Percentiles rank a stretch among this genome's conserved stretches.
phyloP scores from a whole-genome alignment of 257 asterid species.

The Agastache rugosa region DNA sequence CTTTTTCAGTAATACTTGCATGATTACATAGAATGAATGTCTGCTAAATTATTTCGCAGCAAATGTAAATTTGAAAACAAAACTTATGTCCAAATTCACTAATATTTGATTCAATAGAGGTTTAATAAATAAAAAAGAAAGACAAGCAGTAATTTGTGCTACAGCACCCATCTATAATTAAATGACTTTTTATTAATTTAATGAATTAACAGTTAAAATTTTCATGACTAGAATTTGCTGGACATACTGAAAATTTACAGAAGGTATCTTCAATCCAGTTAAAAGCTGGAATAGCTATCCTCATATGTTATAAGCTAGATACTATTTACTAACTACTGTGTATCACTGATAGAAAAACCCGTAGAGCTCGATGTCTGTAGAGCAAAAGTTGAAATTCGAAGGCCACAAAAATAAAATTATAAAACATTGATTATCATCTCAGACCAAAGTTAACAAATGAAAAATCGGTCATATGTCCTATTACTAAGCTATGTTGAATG shows the following conservation, averaged over 20 bases:
- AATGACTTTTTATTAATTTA: background rate
- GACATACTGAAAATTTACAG: background rate
- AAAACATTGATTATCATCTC: background rate
- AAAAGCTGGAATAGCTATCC: background rate
- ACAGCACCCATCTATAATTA: background rate
- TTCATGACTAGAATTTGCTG: background rate
- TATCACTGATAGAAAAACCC: background rate
- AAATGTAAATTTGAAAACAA: background rate
- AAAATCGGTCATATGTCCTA: background rate
- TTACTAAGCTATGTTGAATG: background rate
- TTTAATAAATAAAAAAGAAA: background rate
- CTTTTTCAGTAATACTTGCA: background rate
- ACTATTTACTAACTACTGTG: background rate
- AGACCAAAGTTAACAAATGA: background rate
- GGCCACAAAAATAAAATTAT: background rate
- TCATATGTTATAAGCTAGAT: background rate
- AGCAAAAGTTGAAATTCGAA: background rate
- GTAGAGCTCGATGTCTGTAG: background rate
- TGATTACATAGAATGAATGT: background rate
- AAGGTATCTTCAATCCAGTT: background rate
- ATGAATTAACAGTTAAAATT: background rate
- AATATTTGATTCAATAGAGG: slow-evolving; percentile 11
- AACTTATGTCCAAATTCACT: background rate
- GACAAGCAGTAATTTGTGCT: background rate
- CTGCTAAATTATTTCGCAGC: background rate